Conservation (phyloP, 176 grass and related monocot species). For the Triticum urartu region DNA sequence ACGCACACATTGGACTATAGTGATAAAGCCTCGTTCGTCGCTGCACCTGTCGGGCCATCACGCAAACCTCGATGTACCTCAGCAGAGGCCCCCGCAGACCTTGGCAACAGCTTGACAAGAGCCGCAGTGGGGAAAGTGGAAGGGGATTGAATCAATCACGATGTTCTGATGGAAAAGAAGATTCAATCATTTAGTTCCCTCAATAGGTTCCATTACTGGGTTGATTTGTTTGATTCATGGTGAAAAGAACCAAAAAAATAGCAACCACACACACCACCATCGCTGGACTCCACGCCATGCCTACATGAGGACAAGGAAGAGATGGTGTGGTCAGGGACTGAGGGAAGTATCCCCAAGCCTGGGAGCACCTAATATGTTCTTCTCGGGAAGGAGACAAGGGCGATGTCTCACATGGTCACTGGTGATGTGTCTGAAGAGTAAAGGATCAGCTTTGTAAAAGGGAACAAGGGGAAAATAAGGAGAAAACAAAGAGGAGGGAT, state of each 20-base stretch:
- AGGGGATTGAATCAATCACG: background rate
- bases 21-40: background rate
- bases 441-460: too few species aligned
- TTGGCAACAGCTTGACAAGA: too few species aligned
- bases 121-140: background rate
- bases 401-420: background rate
- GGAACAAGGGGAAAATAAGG: too few species aligned
- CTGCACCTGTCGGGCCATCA: background rate
- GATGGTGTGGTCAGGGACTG: background rate
- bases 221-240: background rate
- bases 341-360: background rate
- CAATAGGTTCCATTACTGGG: background rate
- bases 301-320: background rate
- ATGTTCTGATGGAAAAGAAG: background rate
- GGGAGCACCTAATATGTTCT: background rate
- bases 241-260: background rate
- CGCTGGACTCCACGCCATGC: background rate
- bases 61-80: background rate
- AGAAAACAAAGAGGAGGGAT: too few species aligned
- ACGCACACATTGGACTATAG: background rate
- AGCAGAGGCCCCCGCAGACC: background rate
- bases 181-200: background rate
- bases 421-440: background rate
- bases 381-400: background rate
- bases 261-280: background rate